Evolutionary conservation across 805 yeast genomes (phyloP), one percentile per base, ranked within the genome.

Genomic region (Ascoidea asiatica): DNA sequence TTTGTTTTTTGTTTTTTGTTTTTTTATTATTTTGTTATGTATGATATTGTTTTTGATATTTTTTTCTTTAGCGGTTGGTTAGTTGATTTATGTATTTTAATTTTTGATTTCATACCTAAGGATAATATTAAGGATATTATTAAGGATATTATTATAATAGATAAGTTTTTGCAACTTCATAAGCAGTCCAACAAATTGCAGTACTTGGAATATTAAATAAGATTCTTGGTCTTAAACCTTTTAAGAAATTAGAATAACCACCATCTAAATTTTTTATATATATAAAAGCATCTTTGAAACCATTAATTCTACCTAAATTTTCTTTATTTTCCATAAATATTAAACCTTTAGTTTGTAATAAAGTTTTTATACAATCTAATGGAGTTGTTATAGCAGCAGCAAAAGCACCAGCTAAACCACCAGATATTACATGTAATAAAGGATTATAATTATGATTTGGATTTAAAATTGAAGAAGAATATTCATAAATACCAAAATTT

Each of bases 381-480:
- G 98, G 98, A 11, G 92, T 90, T 1, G 98, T 90, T 18, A 84
- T 61, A 0, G 96, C 97, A 5, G 97, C 96, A 33, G 97, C 95
- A 13, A 84, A 69, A 1, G 94, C 97, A 46, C 98, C 98, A 23
- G 96, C 89, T 19, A 89, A 65, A 45, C 92, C 95, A 52, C 98
- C 98, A 51, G 92, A 75, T 6, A 90, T 70, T 64, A 97, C 89
- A 63, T 90, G 98, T 43, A 81, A 71, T 53, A 88, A 72, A 39
- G 98, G 97, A 60, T 90, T 90, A 65, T 90, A 88, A 29, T 60
- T 59, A 52, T 80, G 76, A 35, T 71, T 61, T 2, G 97, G 97
- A 59, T 92, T 92, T 47, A 90, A 67, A 17, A 81, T 48, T 50
- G 79, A 76, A n/a, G 89, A 77, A 5, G 81, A 69, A 47, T 84